Evolutionary conservation across 2,329 filamentous ascomycete species (phyloP).

Genomic region (Dactylellina parvicollis): DNA sequence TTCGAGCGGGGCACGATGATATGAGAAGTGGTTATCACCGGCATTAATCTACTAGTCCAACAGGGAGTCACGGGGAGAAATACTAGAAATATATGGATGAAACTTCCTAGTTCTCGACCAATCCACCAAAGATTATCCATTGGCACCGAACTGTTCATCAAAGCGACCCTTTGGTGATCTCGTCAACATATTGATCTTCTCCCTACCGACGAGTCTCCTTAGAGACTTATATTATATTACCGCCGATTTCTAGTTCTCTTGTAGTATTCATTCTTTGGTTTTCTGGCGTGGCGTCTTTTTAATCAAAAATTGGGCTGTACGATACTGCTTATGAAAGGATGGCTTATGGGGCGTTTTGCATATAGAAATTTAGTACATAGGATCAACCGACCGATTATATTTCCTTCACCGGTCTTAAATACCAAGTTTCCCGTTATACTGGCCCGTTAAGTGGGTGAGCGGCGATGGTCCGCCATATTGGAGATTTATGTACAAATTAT

Average conservation of each 20-base stretch:
- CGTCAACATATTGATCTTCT: no score
- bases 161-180: no score
- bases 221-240: neutral
- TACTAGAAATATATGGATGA: neutral
- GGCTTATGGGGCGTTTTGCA: neutral
- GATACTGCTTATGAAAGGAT: neutral
- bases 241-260: neutral
- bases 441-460: neutral
- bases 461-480: neutral
- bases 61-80: neutral
- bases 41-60: constrained; percentile 1
- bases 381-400: neutral
- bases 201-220: no score
- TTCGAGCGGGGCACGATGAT: constrained; percentile 98
- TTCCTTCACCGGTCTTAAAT: neutral
- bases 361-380: neutral
- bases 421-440: no score
- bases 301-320: constrained; percentile 9
- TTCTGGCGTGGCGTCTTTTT: neutral
- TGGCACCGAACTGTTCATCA: no score
- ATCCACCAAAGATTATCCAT: neutral
- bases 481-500: neutral
- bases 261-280: neutral
- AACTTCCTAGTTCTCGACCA: neutral
- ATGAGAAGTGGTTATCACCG: constrained; percentile 63